Conservation (phyloP, 345 rosid species). For the Syzygium oleosum region DNA sequence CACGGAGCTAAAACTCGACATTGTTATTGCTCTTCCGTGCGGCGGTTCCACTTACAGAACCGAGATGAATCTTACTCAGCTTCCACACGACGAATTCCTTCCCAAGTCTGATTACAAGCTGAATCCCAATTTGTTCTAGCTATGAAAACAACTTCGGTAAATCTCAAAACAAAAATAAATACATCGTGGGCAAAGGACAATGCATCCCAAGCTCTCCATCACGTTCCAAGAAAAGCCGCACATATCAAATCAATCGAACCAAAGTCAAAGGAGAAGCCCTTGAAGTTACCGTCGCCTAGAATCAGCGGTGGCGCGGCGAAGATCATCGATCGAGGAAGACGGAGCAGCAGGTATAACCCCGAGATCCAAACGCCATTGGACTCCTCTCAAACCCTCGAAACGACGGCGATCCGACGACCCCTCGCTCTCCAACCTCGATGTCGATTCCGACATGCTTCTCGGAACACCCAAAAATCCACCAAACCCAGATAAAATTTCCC, state of each 20-base stretch:
- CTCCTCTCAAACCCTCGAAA: slow-evolving; percentile 40
- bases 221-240: not conserved
- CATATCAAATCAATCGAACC: not conserved
- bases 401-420: not conserved
- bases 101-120: not conserved
- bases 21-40: not conserved
- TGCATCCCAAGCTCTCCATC: not conserved
- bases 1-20: not conserved
- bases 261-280: not conserved
- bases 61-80: not conserved
- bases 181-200: not conserved
- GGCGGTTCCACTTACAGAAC: not conserved
- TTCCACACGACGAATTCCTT: not conserved
- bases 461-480: not conserved
- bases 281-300: slow-evolving; percentile 61
- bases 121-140: not conserved
- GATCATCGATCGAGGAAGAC: slow-evolving; percentile 58
- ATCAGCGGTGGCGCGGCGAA: slow-evolving; percentile 80
- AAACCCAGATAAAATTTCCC: not conserved
- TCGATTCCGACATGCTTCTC: not conserved
- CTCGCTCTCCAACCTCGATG: not conserved
- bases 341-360: slow-evolving; percentile 56
- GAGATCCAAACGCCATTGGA: slow-evolving; percentile 85
- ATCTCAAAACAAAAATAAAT: not conserved
- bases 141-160: not conserved